phyloP scores from a whole-genome alignment of 352 stramenopile species.

The Globisporangium ultimum region DNA sequence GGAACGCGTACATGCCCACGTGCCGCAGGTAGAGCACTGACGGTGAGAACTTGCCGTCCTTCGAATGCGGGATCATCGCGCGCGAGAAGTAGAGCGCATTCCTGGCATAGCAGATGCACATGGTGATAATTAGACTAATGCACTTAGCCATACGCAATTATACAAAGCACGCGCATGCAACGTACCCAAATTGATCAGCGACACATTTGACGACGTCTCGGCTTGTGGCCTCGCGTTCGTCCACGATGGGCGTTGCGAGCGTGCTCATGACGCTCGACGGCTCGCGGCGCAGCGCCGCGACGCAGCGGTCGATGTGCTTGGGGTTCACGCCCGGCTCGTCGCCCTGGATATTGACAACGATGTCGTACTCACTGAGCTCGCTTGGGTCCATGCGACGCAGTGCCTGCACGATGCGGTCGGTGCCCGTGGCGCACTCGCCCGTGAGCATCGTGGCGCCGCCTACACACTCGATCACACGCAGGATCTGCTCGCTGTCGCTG shows the following conservation, averaged over 20 bases:
- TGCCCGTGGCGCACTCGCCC: slow-evolving; percentile 62
- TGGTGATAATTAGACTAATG: not conserved
- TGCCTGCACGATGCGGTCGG: slow-evolving; percentile 71
- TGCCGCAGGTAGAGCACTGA: slow-evolving; percentile 63
- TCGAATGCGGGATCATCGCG: slow-evolving; percentile 74
- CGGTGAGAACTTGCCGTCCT: slow-evolving; percentile 49
- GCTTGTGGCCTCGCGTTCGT: slow-evolving; percentile 49
- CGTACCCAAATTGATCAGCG: slow-evolving; percentile 49
- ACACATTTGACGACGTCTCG: slow-evolving; percentile 82
- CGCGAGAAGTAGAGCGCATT: slow-evolving; percentile 86
- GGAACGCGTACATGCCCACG: slow-evolving; percentile 82
- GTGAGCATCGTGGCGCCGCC: slow-evolving; percentile 60
- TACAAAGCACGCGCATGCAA: not conserved
- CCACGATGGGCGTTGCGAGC: slow-evolving; percentile 58
- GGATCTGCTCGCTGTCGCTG: slow-evolving; percentile 67
- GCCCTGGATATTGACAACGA: slow-evolving; percentile 84
- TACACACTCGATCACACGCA: slow-evolving; percentile 37
- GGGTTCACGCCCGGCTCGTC: slow-evolving; percentile 82
- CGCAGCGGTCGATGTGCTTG: slow-evolving; percentile 66
- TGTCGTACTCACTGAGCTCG: slow-evolving; percentile 54
- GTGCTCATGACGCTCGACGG: slow-evolving; percentile 70
- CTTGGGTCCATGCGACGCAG: slow-evolving; percentile 32
- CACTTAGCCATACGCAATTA: not conserved
- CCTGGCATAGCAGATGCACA: slow-evolving; percentile 15
- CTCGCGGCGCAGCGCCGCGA: slow-evolving; percentile 51